Percentiles rank a stretch among this genome's conserved stretches.
These are phyloP conservation scores for Solanum corneliomulleri DNA, from an alignment of 257 asterid species.

Conservation along the genomic window DNA sequence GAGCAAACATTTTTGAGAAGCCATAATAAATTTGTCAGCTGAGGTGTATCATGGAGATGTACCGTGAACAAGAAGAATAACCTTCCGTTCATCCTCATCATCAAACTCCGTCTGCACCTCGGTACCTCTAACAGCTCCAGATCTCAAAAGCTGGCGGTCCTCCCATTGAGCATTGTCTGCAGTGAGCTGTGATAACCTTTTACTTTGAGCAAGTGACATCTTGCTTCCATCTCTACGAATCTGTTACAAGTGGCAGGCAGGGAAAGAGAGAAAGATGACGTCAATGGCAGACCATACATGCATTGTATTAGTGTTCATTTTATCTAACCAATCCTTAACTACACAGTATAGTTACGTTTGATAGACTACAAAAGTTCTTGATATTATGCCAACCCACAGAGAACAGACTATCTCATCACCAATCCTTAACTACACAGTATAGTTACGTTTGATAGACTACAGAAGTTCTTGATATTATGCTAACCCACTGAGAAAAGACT, in stretches of 20 bases:
- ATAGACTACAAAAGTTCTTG: neutral
- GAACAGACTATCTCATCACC: neutral
- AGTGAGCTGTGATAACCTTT: constrained; percentile 83
- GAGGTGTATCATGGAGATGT: constrained; percentile 6
- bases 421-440: neutral
- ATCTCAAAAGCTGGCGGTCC: constrained; percentile 90
- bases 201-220: constrained; percentile 96
- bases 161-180: constrained; percentile 99
- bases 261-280: neutral
- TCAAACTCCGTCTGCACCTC: constrained; percentile 95
- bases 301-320: neutral
- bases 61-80: constrained; percentile 97
- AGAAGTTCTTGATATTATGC: neutral
- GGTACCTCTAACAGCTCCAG: constrained; percentile 96
- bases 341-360: neutral
- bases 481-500: neutral
- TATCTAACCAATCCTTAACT: neutral
- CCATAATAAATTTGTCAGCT: neutral
- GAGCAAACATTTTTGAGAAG: neutral
- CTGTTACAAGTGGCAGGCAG: constrained; percentile 19
- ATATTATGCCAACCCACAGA: neutral
- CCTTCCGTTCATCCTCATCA: constrained; percentile 88
- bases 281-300: neutral
- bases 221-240: constrained; percentile 85
- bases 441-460: neutral